Conservation (phyloP, 148 eudicot species). For the Diospyros lotus region DNA sequence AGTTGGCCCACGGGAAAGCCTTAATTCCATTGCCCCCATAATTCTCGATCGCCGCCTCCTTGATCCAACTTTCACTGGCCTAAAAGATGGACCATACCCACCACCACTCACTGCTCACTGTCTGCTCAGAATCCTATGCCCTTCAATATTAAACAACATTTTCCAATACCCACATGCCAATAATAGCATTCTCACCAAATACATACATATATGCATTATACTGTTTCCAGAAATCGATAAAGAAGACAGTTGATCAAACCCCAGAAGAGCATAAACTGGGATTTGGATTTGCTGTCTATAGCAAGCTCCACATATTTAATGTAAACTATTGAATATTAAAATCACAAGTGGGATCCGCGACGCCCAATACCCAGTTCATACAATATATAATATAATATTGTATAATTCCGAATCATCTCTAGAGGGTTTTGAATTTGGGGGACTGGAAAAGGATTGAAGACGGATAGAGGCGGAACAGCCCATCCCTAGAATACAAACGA, state of each 20-base stretch:
- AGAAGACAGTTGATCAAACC: not conserved
- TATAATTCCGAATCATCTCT: too few species aligned
- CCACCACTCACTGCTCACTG: conserved; percentile 3
- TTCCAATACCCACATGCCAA: not conserved
- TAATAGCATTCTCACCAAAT: too few species aligned
- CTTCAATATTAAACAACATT: conserved; percentile 1
- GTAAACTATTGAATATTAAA: too few species aligned
- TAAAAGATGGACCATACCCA: conserved; percentile 11
- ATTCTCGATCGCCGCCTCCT: conserved; percentile 22
- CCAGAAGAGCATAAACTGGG: conserved; percentile 1
- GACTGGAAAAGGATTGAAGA: not conserved
- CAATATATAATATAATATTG: too few species aligned
- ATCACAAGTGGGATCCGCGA: too few species aligned
- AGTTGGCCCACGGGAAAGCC: conserved; percentile 11
- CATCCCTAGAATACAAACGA: conserved; percentile 1
- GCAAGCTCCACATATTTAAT: too few species aligned
- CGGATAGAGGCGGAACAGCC: not conserved
- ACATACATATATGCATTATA: too few species aligned
- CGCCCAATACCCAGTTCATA: too few species aligned
- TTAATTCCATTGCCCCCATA: too few species aligned
- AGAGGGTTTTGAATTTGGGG: not conserved
- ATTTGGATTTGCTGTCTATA: not conserved
- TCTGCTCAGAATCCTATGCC: not conserved
- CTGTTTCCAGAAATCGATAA: not conserved
- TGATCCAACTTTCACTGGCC: conserved; percentile 9